A percentile compares a stretch with the other conserved stretches of the same genome.
Evolutionary conservation across 2,329 filamentous ascomycete genomes (phyloP).

Genomic region (Nannizzia gypsea): DNA sequence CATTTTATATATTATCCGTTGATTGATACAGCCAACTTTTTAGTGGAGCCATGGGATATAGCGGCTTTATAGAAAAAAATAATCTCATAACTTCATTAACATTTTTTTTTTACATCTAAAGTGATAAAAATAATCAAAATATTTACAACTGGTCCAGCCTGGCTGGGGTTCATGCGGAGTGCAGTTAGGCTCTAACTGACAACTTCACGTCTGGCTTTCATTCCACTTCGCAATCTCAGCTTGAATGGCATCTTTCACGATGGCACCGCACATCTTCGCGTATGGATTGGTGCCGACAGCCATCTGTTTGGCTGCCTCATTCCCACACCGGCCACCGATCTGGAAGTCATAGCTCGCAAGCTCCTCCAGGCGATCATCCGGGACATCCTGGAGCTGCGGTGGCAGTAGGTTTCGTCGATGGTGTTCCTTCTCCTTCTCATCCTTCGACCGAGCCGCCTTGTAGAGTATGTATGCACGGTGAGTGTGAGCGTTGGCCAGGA

Average conservation of each 20-base stretch:
- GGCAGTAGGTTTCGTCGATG: constrained; percentile 16
- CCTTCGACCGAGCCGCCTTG: constrained; percentile 21
- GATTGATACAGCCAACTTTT: neutral
- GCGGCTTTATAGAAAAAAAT: neutral
- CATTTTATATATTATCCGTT: neutral
- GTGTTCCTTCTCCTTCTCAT: neutral
- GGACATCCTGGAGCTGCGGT: constrained; percentile 23
- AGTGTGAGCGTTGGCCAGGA: constrained; percentile 45
- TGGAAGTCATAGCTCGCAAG: constrained; percentile 45
- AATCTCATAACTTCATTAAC: constrained; percentile 1
- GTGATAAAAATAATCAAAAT: neutral
- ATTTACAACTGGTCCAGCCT: neutral
- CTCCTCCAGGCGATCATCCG: constrained; percentile 39
- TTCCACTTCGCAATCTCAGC: constrained; percentile 38
- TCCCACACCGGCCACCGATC: constrained; percentile 44
- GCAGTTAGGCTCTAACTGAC: neutral
- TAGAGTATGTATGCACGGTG: constrained; percentile 40
- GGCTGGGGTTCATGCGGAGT: neutral
- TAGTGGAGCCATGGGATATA: neutral
- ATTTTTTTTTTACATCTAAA: constrained; percentile 5
- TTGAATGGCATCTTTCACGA: constrained; percentile 48
- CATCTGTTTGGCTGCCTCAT: constrained; percentile 45
- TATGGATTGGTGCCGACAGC: constrained; percentile 51
- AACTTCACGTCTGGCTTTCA: neutral
- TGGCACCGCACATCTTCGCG: constrained; percentile 50